Evolutionary conservation across 495 filamentous ascomycete genomes (phyloP).

Genomic region (Amphirosellinia nigrospora): DNA sequence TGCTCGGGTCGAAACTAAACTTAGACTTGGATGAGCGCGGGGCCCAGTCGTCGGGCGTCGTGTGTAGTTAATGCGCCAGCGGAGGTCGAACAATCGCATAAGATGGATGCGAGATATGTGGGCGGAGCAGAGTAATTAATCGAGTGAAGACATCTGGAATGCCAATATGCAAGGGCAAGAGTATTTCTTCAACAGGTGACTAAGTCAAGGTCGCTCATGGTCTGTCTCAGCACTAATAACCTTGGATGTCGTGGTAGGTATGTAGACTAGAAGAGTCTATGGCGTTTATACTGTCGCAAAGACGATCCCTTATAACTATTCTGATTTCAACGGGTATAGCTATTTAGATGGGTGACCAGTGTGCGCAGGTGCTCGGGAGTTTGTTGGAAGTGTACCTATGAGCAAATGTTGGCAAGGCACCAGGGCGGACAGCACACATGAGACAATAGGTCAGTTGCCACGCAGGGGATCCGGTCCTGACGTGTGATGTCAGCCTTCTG

Average conservation of each 20-base stretch:
- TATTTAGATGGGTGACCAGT: background rate
- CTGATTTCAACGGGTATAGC: constrained; percentile 8
- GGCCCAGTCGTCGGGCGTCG: constrained; percentile 16
- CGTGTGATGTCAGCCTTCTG: constrained; percentile 16
- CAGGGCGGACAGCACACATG: constrained; percentile 13
- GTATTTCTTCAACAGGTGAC: constrained; percentile 36
- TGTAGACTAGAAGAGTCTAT: constrained; percentile 4
- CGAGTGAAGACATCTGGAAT: constrained; percentile 38
- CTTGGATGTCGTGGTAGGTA: constrained; percentile 8
- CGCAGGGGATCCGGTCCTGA: constrained; percentile 9
- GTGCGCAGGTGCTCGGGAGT: constrained; percentile 3
- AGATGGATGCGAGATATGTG: constrained; percentile 33
- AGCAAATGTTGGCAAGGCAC: constrained; percentile 7
- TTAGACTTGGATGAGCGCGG: constrained; percentile 17
- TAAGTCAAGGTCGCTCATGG: constrained; percentile 18
- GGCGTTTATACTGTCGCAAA: constrained; percentile 15
- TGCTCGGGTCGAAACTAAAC: constrained; percentile 23
- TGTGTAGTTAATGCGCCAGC: constrained; percentile 16
- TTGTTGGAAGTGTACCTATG: background rate
- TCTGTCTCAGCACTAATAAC: constrained; percentile 15
- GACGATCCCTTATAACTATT: constrained; percentile 13
- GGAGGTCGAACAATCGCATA: constrained; percentile 18
- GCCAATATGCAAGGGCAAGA: constrained; percentile 40
- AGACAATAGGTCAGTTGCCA: constrained; percentile 18
- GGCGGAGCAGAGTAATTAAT: constrained; percentile 32